A percentile compares a stretch with the other conserved stretches of the same genome.
Conservation (phyloP, 176 grass and related monocot genomes). For the bread wheat (Triticum aestivum) region IWGSC_CS_RefSeq_v2.1 NC_057798.1:268744455-268744954, state of each 20-base stretch:
- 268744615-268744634: not conserved
- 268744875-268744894: too few species aligned
- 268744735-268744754: not conserved
- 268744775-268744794: not conserved
- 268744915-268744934: too few species aligned
- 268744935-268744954: not conserved
- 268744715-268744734: too few species aligned
- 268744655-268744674: not conserved
- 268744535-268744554: conserved; percentile 30
- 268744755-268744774: not conserved
- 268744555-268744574: conserved; percentile 28
- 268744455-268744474: not conserved
- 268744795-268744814: not conserved
- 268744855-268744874: too few species aligned
- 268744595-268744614: not conserved
- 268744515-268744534: not conserved
- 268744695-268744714: not conserved
- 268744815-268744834: too few species aligned
- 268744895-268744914: too few species aligned
- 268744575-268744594: too few species aligned
- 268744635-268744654: not conserved
- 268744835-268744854: too few species aligned
- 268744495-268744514: conserved; percentile 40
- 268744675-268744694: not conserved
- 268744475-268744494: not conserved